Base-by-base conservation (phyloP, 371 early-diverging fungal species). In the Mucor mucedo region DNA sequence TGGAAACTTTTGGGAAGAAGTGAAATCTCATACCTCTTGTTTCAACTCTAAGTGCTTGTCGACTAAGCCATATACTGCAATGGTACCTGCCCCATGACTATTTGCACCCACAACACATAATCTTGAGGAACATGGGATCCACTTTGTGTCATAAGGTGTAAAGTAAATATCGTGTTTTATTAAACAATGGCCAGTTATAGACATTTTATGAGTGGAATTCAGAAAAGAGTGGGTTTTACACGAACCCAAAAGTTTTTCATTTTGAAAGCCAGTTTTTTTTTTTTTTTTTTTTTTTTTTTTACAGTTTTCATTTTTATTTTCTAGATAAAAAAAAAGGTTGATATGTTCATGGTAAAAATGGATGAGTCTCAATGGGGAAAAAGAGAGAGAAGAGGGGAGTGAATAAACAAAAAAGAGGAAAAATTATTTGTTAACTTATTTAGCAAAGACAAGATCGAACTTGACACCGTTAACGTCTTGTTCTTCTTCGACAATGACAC, bases 71-170 rank as follows among this genome's bases (percentile, higher is more conserved):
- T 79, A 88, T 5, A 92, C 79, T 21, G 85, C 73, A 32, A 94
- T 72, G 33, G 79, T 83, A 21, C 93, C 93, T 10, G 87, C 82
- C 1, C 91, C 91, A 11, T 83, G 72, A 16, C 85, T 73, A 32
- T 84, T 83, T 27, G 91, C 89, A 0, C 94, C 94, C 2, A 92
- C 72, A 7, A 85, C 78, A 57, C 91, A 91, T 44, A 91, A 67
- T 27, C 85, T 76, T 10, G 90, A 85, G 1, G 92, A 89, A 32
- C 68, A 70, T 8, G 93, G 94, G 8, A 94, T 72, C 94, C 94
- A 94, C 47, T 77, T 68, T 9, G 77, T 57, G 42, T 72, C 71
- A 48, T 79, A 79, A 10, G 82, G 79, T 42, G 77, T 76, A 38
- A 75, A 79, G 5, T 72, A 57, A 9, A 80, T 49, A 14, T 76